A percentile compares a stretch with the other conserved stretches of the same genome.
phyloP scores from a whole-genome alignment of 768 basidiomycete genomes.

The Coprinopsis marcescibilis region DNA sequence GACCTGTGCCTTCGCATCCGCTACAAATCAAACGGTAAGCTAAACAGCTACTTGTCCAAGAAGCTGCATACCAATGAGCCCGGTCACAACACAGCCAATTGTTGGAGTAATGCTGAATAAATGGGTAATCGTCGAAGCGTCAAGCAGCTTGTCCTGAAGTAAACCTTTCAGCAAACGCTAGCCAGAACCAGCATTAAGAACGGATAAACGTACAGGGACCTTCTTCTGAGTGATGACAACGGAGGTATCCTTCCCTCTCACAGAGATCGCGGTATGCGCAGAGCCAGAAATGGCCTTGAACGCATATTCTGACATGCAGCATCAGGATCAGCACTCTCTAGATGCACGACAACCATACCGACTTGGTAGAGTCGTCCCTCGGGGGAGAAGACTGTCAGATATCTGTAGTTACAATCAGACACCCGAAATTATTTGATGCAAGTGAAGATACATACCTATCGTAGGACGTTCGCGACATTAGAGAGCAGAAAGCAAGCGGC shows the following conservation, averaged over 20 bases:
- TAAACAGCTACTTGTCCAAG: too few species aligned
- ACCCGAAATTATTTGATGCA: background rate
- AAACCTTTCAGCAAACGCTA: conserved; percentile 10
- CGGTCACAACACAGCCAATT: conserved; percentile 98
- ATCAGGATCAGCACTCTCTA: conserved; percentile 1
- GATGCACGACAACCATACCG: conserved; percentile 43
- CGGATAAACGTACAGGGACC: conserved; percentile 69
- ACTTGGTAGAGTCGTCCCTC: conserved; percentile 99
- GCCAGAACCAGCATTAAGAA: background rate
- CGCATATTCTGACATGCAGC: conserved; percentile 72
- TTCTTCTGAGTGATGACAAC: conserved; percentile 99
- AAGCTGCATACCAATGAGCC: conserved; percentile 73
- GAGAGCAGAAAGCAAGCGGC: conserved; percentile 25
- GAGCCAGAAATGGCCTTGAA: conserved; percentile 99
- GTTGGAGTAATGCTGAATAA: conserved; percentile 93
- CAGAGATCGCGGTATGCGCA: conserved; percentile 89
- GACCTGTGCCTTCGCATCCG: conserved; percentile 91
- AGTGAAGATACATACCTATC: conserved; percentile 52
- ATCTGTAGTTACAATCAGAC: conserved; percentile 39
- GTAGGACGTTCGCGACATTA: conserved; percentile 92
- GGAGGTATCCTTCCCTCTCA: conserved; percentile 89
- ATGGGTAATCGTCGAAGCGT: conserved; percentile 91
- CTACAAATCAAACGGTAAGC: too few species aligned
- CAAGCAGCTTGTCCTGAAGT: conserved; percentile 90
- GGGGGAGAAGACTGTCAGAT: conserved; percentile 94